Base-by-base conservation (phyloP, 1,284 basidiomycete genomes). In the Kwoniella shivajii region DNA sequence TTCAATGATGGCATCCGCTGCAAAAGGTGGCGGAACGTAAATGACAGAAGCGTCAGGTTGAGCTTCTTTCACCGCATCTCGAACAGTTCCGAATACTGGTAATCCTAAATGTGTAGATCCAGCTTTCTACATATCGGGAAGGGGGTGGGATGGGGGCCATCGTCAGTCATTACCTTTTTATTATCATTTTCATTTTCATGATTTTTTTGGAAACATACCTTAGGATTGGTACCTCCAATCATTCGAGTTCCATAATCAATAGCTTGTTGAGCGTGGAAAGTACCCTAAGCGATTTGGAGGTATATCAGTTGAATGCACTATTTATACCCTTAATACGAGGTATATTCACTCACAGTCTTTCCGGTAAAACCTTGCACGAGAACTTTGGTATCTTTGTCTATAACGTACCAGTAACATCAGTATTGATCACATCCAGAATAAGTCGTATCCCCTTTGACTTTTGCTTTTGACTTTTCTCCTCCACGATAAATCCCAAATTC, bases 221-320 rank as follows among this genome's bases (percentile, higher is more conserved):
- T 96, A 50, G 95, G 96, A 36, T 92, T 94, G 54, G 96, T 93
- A 73, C 96, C 96, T 58, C 95, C 96, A 59, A 99, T 92, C 86
- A 99, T 92, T 60, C 89, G 90, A 59, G 96, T 99, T 54, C 76
- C 78, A 77, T 92, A 99, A 49, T 86, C 90, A 64, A 99, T 80
- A 46, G 96, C 93, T 80, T 98, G 93, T 76, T 85, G 88, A 64
- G 87, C 87, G 83, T 99, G 96, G 85, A 99, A 99, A 68, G 95
- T 98, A 69, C 88, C 95, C 93, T 97, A 53, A n/a, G n/a, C 10
- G 16, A 10, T 6, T 33, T 1, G 13, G 33, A 31, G 18, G 2
- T 29, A 36, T 30, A 16, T 38, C 26, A 30, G 30, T 14, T 30
- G 20, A 2, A 24, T 45, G 56, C 54, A 59, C 53, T 55, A 56